These are phyloP conservation scores for Xylaria sp. DNA, from an alignment of 2,329 filamentous ascomycete species.

Conservation along the genomic window DNA sequence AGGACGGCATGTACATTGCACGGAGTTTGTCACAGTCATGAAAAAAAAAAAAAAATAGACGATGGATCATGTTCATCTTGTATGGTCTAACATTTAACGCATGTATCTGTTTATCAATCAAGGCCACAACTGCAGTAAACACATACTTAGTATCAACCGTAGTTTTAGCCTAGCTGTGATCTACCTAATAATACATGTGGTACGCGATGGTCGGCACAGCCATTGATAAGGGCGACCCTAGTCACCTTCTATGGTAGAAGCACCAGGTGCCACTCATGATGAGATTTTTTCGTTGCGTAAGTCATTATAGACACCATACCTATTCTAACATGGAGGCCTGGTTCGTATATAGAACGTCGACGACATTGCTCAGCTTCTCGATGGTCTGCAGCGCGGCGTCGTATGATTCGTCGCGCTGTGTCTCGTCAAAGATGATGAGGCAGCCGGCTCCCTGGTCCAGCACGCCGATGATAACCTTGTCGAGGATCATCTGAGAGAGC, in stretches of 20 bases:
- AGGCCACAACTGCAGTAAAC: constrained; percentile 9
- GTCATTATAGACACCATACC: constrained; percentile 8
- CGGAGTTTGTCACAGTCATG: constrained; percentile 11
- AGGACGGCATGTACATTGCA: constrained; percentile 1
- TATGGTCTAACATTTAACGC: constrained; percentile 8
- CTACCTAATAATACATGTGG: constrained; percentile 40
- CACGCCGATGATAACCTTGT: constrained; percentile 98
- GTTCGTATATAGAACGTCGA: constrained; percentile 97
- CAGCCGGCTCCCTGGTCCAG: constrained; percentile 98
- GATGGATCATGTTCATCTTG: background rate
- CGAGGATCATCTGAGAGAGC: constrained; percentile 98
- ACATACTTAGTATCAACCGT: constrained; percentile 20
- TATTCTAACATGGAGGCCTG: constrained; percentile 96
- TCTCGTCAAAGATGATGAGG: constrained; percentile 96
- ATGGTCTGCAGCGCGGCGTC: constrained; percentile 95
- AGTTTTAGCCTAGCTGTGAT: constrained; percentile 21
- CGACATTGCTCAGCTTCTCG: constrained; percentile 95
- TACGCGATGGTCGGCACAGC: constrained; percentile 7
- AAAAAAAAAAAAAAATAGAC: background rate
- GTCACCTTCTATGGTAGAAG: background rate
- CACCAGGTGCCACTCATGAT: constrained; percentile 9
- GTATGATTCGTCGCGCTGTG: constrained; percentile 90
- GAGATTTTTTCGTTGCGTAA: constrained; percentile 12
- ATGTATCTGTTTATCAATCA: background rate
- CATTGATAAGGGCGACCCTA: constrained; percentile 1